Conservation (phyloP, 1,284 basidiomycete species). For the Rhodotorula sp. region DNA sequence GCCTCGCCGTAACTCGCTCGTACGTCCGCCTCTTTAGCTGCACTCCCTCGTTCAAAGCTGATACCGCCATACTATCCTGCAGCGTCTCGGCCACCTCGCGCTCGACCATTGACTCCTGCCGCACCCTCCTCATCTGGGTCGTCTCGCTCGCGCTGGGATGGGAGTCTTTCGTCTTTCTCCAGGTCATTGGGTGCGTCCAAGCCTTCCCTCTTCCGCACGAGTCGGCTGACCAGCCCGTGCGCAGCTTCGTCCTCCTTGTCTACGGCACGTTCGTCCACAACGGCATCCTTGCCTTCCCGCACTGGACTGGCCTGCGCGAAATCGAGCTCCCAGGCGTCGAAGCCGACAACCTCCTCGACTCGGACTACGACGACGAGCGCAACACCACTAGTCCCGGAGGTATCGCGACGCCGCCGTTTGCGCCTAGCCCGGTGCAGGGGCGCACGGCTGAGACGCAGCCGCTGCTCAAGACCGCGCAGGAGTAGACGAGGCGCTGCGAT, state of each 20-base stretch:
- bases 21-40: not conserved
- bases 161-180: slow-evolving; percentile 85
- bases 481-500: too few species aligned
- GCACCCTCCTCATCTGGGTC: slow-evolving; percentile 89
- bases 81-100: slow-evolving; percentile 49
- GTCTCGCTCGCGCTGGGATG: slow-evolving; percentile 84
- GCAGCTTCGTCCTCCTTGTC: slow-evolving; percentile 76
- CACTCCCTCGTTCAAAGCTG: not conserved
- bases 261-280: slow-evolving; percentile 54
- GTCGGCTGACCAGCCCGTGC: too few species aligned
- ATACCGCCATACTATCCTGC: not conserved
- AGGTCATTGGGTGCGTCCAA: slow-evolving; percentile 63
- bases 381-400: too few species aligned
- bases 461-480: too few species aligned
- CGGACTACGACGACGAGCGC: too few species aligned
- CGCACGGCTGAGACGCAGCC: too few species aligned
- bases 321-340: slow-evolving; percentile 14
- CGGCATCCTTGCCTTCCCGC: slow-evolving; percentile 9
- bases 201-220: not conserved
- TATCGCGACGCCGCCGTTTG: too few species aligned
- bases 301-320: slow-evolving; percentile 30
- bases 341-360: too few species aligned
- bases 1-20: slow-evolving; percentile 75
- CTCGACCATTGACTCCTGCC: slow-evolving; percentile 84
- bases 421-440: too few species aligned